These are phyloP conservation scores for Xylaria cubensis DNA, from an alignment of 495 filamentous ascomycete genomes.

Conservation along the genomic window DNA sequence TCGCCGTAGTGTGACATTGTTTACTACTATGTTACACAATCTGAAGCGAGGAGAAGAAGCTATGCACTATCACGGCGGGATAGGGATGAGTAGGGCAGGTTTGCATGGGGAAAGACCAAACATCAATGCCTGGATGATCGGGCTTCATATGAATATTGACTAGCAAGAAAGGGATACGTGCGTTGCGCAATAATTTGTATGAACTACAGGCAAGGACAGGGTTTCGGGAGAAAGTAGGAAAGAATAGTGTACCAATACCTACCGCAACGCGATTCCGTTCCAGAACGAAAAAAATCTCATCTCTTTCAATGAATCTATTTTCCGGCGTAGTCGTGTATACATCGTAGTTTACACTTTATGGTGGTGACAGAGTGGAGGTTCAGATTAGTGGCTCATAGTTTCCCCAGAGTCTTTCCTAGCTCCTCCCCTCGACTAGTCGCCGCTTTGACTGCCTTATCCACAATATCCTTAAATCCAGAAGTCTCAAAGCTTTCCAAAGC, in stretches of 20 bases:
- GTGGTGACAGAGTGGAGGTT: neutral
- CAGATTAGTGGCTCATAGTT: slow-evolving; percentile 9
- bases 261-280: too few species aligned
- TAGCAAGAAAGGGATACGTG: neutral
- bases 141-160: neutral
- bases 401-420: slow-evolving; percentile 38
- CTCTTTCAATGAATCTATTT: neutral
- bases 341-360: neutral
- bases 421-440: slow-evolving; percentile 37
- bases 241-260: too few species aligned
- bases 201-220: neutral
- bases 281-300: neutral
- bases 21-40: neutral
- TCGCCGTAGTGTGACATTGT: neutral
- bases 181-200: neutral
- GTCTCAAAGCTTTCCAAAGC: slow-evolving; percentile 43
- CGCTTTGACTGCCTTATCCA: slow-evolving; percentile 44
- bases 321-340: neutral
- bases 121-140: neutral
- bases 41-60: neutral
- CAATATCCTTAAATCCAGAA: slow-evolving; percentile 39
- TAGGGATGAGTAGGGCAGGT: neutral
- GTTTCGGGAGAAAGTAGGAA: neutral
- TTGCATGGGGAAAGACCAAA: neutral
- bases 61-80: neutral